These are phyloP conservation scores for Oidiodendron maius DNA, from an alignment of 495 filamentous ascomycete species.

Conservation along the genomic window DNA sequence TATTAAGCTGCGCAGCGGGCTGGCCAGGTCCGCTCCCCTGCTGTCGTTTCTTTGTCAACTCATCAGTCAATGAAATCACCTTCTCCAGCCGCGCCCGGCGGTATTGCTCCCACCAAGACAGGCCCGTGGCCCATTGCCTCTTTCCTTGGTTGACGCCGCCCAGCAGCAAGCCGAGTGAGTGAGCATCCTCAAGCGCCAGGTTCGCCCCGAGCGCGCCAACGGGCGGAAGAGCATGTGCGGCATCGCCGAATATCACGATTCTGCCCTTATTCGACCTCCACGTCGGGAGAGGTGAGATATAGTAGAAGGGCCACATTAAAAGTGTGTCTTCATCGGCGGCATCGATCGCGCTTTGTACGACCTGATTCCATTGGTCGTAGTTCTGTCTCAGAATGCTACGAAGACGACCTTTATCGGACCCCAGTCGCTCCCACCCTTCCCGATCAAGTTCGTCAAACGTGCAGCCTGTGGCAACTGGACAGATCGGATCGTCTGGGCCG, in stretches of 20 bases:
- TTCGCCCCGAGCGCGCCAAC: constrained; percentile 29
- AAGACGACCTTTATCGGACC: constrained; percentile 6
- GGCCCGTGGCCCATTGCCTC: constrained; percentile 5
- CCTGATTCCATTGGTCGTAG: constrained; percentile 2
- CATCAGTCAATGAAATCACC: constrained; percentile 6
- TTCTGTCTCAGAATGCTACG: constrained; percentile 7
- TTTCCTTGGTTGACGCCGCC: constrained; percentile 6
- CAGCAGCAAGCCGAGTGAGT: constrained; percentile 21
- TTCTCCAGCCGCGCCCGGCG: constrained; percentile 7
- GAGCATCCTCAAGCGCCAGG: constrained; percentile 32
- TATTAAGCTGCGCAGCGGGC: no score
- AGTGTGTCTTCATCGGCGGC: constrained; percentile 7
- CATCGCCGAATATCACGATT: constrained; percentile 27
- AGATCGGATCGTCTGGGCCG: constrained; percentile 33
- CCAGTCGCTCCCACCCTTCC: constrained; percentile 9
- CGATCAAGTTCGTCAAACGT: constrained; percentile 4
- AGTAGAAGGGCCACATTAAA: constrained; percentile 15
- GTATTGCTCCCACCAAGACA: constrained; percentile 11
- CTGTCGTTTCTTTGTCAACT: constrained; percentile 11
- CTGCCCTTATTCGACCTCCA: constrained; percentile 11
- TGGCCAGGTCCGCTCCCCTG: background rate
- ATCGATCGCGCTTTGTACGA: constrained; percentile 9
- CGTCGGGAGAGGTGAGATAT: constrained; percentile 10
- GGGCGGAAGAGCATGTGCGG: constrained; percentile 43
- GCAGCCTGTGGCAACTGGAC: constrained; percentile 31